Evolutionary conservation across 345 rosid genomes (phyloP).

Genomic region (Draba incana): DNA sequence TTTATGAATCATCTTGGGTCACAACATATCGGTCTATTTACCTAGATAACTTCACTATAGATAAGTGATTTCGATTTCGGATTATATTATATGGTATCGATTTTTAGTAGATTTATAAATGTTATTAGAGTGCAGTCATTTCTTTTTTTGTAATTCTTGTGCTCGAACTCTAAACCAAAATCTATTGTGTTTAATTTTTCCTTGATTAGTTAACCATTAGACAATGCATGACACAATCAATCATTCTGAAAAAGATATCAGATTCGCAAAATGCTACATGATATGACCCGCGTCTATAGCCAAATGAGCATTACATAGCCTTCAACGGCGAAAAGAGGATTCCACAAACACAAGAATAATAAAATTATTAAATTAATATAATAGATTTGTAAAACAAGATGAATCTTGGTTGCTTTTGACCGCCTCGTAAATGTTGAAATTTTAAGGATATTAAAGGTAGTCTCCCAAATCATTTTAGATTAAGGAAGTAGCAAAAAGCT

Average conservation of each 20-base stretch:
- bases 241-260: no score
- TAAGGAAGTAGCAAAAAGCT: constrained; percentile 32
- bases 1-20: no score
- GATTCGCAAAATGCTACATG: no score
- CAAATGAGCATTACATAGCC: constrained; percentile 18
- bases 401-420: constrained; percentile 39
- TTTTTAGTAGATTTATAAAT: no score
- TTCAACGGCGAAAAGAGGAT: constrained; percentile 20
- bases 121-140: background rate
- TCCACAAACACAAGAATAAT: constrained; percentile 16
- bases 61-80: no score
- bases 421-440: constrained; percentile 33
- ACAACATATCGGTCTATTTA: no score
- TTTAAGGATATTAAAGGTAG: constrained; percentile 29
- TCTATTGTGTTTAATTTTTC: background rate
- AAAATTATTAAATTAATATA: constrained; percentile 11
- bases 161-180: background rate
- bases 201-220: background rate
- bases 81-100: no score
- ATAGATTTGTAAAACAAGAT: constrained; percentile 29
- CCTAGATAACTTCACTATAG: no score
- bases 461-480: constrained; percentile 34
- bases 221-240: background rate
- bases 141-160: background rate
- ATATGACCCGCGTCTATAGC: constrained; percentile 12